These are phyloP conservation scores for Ogataea siamensis DNA, from an alignment of 805 yeast species.

Conservation along the genomic window DNA sequence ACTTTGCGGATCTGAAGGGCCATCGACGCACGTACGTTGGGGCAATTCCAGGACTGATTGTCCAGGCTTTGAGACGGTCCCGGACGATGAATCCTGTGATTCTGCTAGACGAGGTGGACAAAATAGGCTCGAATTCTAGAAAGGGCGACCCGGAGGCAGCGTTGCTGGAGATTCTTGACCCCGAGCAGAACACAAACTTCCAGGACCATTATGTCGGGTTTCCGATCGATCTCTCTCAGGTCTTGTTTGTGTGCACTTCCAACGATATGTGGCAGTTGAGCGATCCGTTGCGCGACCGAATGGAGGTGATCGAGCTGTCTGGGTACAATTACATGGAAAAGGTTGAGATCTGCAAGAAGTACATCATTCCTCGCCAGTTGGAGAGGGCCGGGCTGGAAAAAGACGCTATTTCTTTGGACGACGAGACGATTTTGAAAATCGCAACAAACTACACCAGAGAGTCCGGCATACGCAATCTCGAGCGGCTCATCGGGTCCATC, in stretches of 20 bases:
- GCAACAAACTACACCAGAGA: conserved; percentile 76
- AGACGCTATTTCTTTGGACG: conserved; percentile 44
- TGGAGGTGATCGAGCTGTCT: conserved; percentile 74
- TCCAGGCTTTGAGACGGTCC: conserved; percentile 73
- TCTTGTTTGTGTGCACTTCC: conserved; percentile 82
- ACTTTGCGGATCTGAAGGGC: conserved; percentile 87
- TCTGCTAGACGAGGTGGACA: conserved; percentile 82
- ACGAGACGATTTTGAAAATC: conserved; percentile 56
- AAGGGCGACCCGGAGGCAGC: conserved; percentile 90
- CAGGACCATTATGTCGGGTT: conserved; percentile 83
- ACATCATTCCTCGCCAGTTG: conserved; percentile 73
- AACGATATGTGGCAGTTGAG: conserved; percentile 71
- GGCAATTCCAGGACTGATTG: conserved; percentile 82
- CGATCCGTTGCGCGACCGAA: conserved; percentile 76
- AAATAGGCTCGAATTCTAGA: conserved; percentile 35
- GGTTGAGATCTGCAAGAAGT: conserved; percentile 63
- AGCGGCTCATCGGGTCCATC: conserved; percentile 68
- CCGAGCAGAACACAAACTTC: conserved; percentile 78
- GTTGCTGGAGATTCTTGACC: conserved; percentile 81
- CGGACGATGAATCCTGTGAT: conserved; percentile 81
- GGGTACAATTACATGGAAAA: conserved; percentile 84
- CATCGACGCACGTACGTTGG: conserved; percentile 91
- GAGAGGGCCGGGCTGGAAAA: conserved; percentile 59
- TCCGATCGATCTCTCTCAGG: conserved; percentile 80
- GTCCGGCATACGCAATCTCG: conserved; percentile 81